Evolutionary conservation across 1,284 basidiomycete genomes (phyloP), one percentile per base, ranked within the genome.

Genomic region (Leccinum pachyderme): DNA sequence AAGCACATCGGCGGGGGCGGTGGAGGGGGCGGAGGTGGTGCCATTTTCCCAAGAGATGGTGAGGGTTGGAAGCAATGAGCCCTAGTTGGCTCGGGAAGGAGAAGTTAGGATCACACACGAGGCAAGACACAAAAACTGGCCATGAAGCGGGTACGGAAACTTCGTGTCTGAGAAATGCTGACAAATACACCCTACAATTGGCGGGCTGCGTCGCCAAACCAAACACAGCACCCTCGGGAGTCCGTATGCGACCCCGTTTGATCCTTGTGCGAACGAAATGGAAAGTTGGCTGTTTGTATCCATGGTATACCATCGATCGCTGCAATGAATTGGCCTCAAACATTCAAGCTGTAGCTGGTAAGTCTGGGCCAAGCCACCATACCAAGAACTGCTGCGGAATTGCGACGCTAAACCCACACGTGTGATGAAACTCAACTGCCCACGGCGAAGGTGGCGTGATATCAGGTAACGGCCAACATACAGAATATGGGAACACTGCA

Each of bases 1-100:
- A 84, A 73, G 58, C 81, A 84, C 55, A 83, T 72, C 12, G 81
- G 82, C 2, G 81, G 81, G 0, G 81, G 80, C 0, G 81, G 81
- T 0, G 81, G 81, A 1, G 80, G 79, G 0, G 77, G 73, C 4
- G 63, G 70, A 0, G 66, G 66, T 15, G 80, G 77, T 25, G 77
- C 58, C 69, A 76, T 73, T 67, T 61, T 70, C 62, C 60, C 63
- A 56, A 24, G 37, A 54, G 52, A 22, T 25, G 54, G 52, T 53
- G 58, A 53, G 39, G 54, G 64, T 58, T 31, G 29, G 54, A 57
- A 57, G 57, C 49, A 53, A 63, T 63, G 57, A 60, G 54, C 45
- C 61, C 49, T 57, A 47, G 57, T 53, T 51, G 47, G 51, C 51
- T 51, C 52, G 56, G 55, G 51, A 55, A 57, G 47, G 52, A 51